These are phyloP conservation scores for Orbilia quercus DNA, from an alignment of 2,329 filamentous ascomycete genomes.

Conservation along the genomic window DNA sequence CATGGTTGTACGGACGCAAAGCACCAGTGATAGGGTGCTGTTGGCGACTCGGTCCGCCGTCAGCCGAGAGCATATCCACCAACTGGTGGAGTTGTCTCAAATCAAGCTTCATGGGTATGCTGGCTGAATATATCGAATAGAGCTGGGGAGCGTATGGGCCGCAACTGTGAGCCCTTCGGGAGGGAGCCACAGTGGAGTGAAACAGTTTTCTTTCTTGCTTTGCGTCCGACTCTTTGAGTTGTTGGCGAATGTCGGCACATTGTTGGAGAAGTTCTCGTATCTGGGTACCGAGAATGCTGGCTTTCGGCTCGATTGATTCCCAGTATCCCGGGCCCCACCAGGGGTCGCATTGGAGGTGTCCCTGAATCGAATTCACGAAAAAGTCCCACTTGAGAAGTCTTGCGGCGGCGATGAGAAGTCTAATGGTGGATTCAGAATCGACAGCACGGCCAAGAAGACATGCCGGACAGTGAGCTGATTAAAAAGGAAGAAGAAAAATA, in stretches of 20 bases:
- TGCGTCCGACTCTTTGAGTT: constrained; percentile 25
- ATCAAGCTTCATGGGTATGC: constrained; percentile 49
- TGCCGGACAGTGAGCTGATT: constrained; percentile 41
- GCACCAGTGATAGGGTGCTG: constrained; percentile 13
- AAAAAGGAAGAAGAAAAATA: neutral
- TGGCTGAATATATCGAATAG: constrained; percentile 16
- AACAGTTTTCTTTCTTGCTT: constrained; percentile 22
- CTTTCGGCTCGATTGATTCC: constrained; percentile 56
- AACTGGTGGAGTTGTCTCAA: constrained; percentile 44
- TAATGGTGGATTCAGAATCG: constrained; percentile 53
- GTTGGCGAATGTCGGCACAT: constrained; percentile 34
- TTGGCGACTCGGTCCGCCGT: constrained; percentile 7
- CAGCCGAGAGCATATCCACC: constrained; percentile 25
- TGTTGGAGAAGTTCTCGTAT: constrained; percentile 52
- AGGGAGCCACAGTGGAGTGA: constrained; percentile 12
- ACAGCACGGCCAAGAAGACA: constrained; percentile 54
- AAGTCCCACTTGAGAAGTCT: constrained; percentile 52
- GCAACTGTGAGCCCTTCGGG: constrained; percentile 30
- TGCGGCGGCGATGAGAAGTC: constrained; percentile 45
- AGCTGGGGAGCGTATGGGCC: constrained; percentile 6
- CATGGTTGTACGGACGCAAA: constrained; percentile 48
- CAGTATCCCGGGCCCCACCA: constrained; percentile 55
- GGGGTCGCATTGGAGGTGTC: constrained; percentile 47
- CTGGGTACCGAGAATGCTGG: constrained; percentile 45
- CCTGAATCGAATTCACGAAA: constrained; percentile 49